Conservation (phyloP, 2,329 filamentous ascomycete species). For the Pseudofabraea citricarpa region DNA sequence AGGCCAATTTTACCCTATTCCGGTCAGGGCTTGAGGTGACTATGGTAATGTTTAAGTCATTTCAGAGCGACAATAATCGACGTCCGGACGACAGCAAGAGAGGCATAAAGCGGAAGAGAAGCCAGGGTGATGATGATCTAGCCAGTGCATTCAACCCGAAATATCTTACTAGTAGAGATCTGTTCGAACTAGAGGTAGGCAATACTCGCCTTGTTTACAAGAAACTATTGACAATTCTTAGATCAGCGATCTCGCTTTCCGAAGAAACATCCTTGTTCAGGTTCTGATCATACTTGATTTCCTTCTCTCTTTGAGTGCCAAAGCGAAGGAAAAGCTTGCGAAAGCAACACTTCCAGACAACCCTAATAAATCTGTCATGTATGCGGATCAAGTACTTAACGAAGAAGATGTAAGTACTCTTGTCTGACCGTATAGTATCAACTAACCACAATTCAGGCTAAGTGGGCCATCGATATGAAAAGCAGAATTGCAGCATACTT, state of each 20-base stretch:
- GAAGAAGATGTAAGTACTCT: conserved; percentile 73
- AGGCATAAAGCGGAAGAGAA: conserved; percentile 66
- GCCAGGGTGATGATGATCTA: conserved; percentile 54
- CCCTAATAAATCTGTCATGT: conserved; percentile 76
- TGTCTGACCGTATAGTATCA: no score
- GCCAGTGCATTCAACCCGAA: conserved; percentile 88
- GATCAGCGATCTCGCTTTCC: conserved; percentile 91
- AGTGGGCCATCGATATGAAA: conserved; percentile 81
- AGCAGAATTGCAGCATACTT: conserved; percentile 77
- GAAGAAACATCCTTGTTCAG: conserved; percentile 91
- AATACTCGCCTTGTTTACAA: conserved; percentile 4
- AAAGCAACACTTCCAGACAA: conserved; percentile 55
- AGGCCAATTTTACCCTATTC: conserved; percentile 61
- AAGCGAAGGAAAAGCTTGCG: conserved; percentile 74
- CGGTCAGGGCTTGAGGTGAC: conserved; percentile 59
- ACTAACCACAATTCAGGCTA: conserved; percentile 45
- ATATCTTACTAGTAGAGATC: conserved; percentile 92
- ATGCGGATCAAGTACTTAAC: conserved; percentile 66
- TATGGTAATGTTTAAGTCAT: conserved; percentile 71
- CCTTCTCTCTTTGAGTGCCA: conserved; percentile 79
- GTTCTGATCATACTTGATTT: conserved; percentile 94
- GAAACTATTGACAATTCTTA: conserved; percentile 32
- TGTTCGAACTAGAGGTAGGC: conserved; percentile 87
- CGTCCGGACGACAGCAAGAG: conserved; percentile 57
- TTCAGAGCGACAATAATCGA: conserved; percentile 41